Evolutionary conservation across 2,329 filamentous ascomycete genomes (phyloP).

Genomic region (Huntiella omanensis): DNA sequence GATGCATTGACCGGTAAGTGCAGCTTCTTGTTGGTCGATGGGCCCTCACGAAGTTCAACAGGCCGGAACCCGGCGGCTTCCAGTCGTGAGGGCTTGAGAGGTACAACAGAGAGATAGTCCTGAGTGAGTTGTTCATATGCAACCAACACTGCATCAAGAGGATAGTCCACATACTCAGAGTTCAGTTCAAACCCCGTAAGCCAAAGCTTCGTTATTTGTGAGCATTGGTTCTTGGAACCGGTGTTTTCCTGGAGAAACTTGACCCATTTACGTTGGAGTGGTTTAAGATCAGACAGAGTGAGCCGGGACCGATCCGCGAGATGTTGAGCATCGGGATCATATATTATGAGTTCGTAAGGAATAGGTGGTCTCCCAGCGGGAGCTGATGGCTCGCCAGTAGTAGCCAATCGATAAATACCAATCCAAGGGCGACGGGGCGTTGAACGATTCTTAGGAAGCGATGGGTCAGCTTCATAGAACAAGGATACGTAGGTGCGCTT

Average conservation of each 20-base stretch:
- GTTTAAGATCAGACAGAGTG: conserved; percentile 21
- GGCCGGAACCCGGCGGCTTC: too few species aligned
- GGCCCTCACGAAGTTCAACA: too few species aligned
- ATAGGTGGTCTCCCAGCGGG: conserved; percentile 14
- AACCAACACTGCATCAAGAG: conserved; percentile 19
- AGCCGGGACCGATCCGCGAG: conserved; percentile 10
- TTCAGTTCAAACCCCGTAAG: conserved; percentile 20
- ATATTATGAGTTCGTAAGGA: conserved; percentile 32
- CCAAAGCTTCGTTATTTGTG: conserved; percentile 26
- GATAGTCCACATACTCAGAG: conserved; percentile 13
- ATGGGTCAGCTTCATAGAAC: conserved; percentile 28
- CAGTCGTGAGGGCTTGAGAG: too few species aligned
- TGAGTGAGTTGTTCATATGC: too few species aligned
- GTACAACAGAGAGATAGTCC: too few species aligned
- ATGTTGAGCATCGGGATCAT: conserved; percentile 24
- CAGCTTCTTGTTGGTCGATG: too few species aligned
- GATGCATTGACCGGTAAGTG: too few species aligned
- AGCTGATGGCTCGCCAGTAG: conserved; percentile 17
- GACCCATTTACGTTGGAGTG: conserved; percentile 28
- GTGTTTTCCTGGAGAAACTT: conserved; percentile 18
- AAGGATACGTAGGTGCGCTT: conserved; percentile 18
- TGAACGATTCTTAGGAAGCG: conserved; percentile 4
- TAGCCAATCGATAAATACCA: conserved; percentile 25
- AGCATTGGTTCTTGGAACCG: conserved; percentile 16
- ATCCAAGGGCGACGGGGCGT: conserved; percentile 30